Evolutionary conservation across 2,329 filamentous ascomycete genomes (phyloP), one percentile per base, ranked within the genome.

Genomic region (Cladobotryum mycophilum): DNA sequence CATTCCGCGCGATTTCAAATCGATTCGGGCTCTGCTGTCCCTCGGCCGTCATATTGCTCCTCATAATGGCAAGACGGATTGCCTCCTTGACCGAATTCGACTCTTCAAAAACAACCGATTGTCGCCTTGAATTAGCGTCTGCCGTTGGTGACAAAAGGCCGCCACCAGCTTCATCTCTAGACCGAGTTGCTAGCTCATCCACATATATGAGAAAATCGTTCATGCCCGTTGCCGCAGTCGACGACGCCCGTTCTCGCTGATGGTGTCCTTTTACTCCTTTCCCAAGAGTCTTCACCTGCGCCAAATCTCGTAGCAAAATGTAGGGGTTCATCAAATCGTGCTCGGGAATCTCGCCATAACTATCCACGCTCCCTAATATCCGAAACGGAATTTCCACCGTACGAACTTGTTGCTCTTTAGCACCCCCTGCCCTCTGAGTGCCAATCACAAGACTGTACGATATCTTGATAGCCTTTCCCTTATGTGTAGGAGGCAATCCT

Each of bases 271-370:
- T 64, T n/a, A 51, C 55, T 41, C 58, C 62, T 46, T 58, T 63
- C 12, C 59, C 55, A 3, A 60, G 53, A 22, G 72, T 75, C 56
- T 77, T 78, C 30, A 87, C 80, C 48, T 79, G 78, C 3, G 93
- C 92, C 65, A 88, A 81, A 61, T 97, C 92, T 50, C 84, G 85
- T 41, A 97, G 76, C 48, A 97, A 76, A 30, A 97, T 88, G 63
- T 97, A 96, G 0, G 93, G 93, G 37, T 84, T 86, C 86, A 96
- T 95, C 13, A 99, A 75, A 67, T 99, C 92, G 67, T 99, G 92
- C 1, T 90, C 89, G 13, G 96, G 78, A 34, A 95, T 86, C 61
- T 95, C 89, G 56, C 92, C 92, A 59, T 89, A 81, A 53, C 82
- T 82, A 70, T 95, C 95, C 36, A 99, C 92, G 59, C 92, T 93